Evolutionary conservation across 345 rosid species (phyloP), one percentile per base, ranked within the genome.

Genomic region (Clarkia xantiana): DNA sequence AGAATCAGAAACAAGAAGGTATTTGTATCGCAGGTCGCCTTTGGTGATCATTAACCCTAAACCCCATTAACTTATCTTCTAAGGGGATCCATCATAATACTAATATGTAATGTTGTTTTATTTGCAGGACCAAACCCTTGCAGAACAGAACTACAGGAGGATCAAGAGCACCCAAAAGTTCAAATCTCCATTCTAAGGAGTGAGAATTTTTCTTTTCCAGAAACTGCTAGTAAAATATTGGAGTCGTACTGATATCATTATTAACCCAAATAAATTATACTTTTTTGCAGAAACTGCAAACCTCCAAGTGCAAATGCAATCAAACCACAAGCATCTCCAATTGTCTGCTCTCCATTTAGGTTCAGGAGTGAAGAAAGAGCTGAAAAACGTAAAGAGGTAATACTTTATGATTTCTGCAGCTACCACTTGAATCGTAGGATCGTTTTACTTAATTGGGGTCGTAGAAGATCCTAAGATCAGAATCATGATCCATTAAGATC

Each of bases 361-460:
- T 78, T 86, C 69, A 78, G 80, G 64, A 81, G 87, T 29, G 96
- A 72, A 58, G 94, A 86, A 71, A 72, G 96, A 57, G 96, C 85
- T 10, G 75, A 71, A 50, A 86, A 67, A 77, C 70, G 90, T 66
- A 91, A 68, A 67, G 94, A 84, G 98, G 96, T 69, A 75, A 49
- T 67, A 51, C 17, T 45, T 20, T 38, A 51, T 40, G 49, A 39
- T 17, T 5, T 29, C 36, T 29, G 36, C 36, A 23, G 29, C 29
- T 2, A 6, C 6, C 36, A 29, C 36, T 29, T 29, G 36, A n/a
- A n/a, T n/a, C n/a, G n/a, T n/a, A n/a, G n/a, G n/a, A n/a, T n/a
- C n/a, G n/a, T n/a, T n/a, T n/a, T n/a, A n/a, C n/a, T n/a, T n/a
- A n/a, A n/a, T n/a, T n/a, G n/a, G n/a, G n/a, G n/a, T n/a, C n/a